Conservation (phyloP, 495 filamentous ascomycete species). For the Darksidea phi region DNA sequence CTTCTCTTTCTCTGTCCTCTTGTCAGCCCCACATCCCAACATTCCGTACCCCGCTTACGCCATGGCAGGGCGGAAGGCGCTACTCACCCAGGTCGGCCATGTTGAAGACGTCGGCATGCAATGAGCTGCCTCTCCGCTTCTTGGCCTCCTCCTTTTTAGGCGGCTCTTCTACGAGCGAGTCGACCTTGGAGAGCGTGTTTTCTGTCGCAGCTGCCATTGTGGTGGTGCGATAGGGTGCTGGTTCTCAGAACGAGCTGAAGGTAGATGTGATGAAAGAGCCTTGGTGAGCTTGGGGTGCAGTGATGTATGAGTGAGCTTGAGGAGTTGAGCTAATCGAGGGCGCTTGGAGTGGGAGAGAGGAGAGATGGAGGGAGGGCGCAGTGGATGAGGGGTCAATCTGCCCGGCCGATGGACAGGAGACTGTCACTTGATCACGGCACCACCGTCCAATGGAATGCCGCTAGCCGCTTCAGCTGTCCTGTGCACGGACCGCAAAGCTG, state of each 20-base stretch:
- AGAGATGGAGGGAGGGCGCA: conserved; percentile 25
- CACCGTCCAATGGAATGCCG: conserved; percentile 27
- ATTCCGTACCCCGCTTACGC: conserved; percentile 3
- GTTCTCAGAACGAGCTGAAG: background rate
- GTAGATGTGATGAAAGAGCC: conserved; percentile 1
- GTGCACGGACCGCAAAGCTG: conserved; percentile 14
- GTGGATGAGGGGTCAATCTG: conserved; percentile 32
- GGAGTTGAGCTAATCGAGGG: background rate
- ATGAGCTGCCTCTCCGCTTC: conserved; percentile 67
- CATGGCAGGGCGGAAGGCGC: conserved; percentile 6
- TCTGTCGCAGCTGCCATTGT: conserved; percentile 59
- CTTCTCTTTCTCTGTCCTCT: conserved; percentile 63
- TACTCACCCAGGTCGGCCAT: conserved; percentile 80
- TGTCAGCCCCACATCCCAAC: conserved; percentile 35
- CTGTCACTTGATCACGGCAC: conserved; percentile 35
- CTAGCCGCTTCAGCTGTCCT: conserved; percentile 16
- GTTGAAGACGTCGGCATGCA: conserved; percentile 67
- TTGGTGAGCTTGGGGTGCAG: background rate
- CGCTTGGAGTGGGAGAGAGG: conserved; percentile 17
- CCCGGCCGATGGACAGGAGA: conserved; percentile 14
- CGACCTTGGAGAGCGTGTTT: conserved; percentile 70
- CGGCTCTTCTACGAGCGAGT: conserved; percentile 78
- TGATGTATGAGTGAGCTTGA: background rate
- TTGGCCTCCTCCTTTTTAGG: conserved; percentile 61
- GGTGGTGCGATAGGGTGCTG: background rate